Evolutionary conservation across 2,329 filamentous ascomycete genomes (phyloP).

Genomic region (Pseudocercospora macadamiae): DNA sequence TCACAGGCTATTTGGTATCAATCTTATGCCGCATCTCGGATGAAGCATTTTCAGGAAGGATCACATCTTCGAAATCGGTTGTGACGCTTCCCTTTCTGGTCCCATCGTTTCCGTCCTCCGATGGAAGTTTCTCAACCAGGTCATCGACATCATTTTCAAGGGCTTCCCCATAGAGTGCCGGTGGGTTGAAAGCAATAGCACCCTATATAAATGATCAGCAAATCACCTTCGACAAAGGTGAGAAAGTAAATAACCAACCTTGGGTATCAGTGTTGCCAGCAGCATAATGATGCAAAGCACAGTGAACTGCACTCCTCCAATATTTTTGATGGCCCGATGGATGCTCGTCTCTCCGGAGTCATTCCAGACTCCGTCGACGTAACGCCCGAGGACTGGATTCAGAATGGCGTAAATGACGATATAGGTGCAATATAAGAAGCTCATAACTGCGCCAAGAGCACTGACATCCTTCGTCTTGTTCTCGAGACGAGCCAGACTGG

Average conservation of each 20-base stretch:
- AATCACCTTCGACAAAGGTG: neutral
- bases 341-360: slow-evolving; percentile 8
- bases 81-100: slow-evolving; percentile 12
- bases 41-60: slow-evolving; percentile 9
- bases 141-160: slow-evolving; percentile 16
- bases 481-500: slow-evolving; percentile 11
- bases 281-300: slow-evolving; percentile 11
- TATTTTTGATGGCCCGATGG: slow-evolving; percentile 11
- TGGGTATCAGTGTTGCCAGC: slow-evolving; percentile 12
- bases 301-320: slow-evolving; percentile 15
- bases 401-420: slow-evolving; percentile 13
- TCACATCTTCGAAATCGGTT: slow-evolving; percentile 9
- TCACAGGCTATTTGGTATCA: neutral
- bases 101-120: neutral
- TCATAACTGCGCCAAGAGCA: slow-evolving; percentile 16
- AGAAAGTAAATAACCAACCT: slow-evolving; percentile 5
- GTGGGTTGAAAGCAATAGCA: slow-evolving; percentile 9
- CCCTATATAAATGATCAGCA: neutral
- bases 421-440: slow-evolving; percentile 16
- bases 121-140: slow-evolving; percentile 5
- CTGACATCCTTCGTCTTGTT: slow-evolving; percentile 15
- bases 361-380: slow-evolving; percentile 10
- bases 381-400: slow-evolving; percentile 6
- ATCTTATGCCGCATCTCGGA: neutral
- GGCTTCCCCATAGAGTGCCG: slow-evolving; percentile 8